Base-by-base conservation (phyloP, 164 flowering plant genomes). In the Piper longum region DNA sequence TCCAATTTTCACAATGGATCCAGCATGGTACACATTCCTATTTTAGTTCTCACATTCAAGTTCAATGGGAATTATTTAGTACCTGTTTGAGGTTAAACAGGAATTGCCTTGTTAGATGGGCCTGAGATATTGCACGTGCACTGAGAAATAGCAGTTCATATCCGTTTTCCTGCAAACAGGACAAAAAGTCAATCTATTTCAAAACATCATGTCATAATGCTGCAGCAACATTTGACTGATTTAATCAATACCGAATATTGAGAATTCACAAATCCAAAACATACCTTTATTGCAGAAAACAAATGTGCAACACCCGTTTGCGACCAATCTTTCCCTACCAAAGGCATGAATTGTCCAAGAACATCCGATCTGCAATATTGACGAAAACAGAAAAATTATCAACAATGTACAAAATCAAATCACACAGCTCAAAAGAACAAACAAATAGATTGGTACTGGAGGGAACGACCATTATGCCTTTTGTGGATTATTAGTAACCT, bases 271-370 rank as follows among this genome's bases (percentile, higher is more conserved):
- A 26, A 26, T 26, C 36, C 36, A 6, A 2, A 48, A 67, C 87
- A 64, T 57, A 92, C 96, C 98, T 92, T 88, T 61, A 93, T 90
- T 64, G 95, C 96, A 42, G 97, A 82, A 80, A 88, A 93, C 41
- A 90, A 78, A 86, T 88, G 90, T 68, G 99, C 75, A 62, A 93
- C 99, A 56, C 99, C 99, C 14, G 80, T 81, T 57, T 93, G 97
- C 66, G 96, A 88, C 99, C 99, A 93, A 73, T 93, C 99, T 54
- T 78, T 71, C 64, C 99, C 99, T 74, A 93, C 92, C 81, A 84
- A 75, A 71, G 99, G 99, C 99, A 93, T 93, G 76, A 93, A 87
- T 71, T 93, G 99, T 43, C 99, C 99, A 64, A 93, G 84, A 78
- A 93, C 92, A 77, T 93, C 97, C 9, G 99, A 93, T 74, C 99